Evolutionary conservation across 202 grass and related monocot species (phyloP).

Genomic region (Hordeum pubiflorum): DNA sequence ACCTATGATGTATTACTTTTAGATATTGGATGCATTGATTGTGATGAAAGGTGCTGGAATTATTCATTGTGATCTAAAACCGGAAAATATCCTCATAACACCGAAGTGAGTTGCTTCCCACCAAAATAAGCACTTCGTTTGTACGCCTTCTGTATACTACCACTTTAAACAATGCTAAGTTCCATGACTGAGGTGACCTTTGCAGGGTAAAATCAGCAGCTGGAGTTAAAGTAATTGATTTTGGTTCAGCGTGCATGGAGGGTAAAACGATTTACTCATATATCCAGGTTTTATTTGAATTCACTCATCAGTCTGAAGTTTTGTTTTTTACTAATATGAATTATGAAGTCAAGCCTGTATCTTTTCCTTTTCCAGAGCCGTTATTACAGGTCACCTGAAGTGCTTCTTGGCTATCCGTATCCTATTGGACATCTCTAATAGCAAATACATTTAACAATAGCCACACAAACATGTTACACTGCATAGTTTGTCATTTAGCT

Average conservation of each 20-base stretch:
- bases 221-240: conserved; percentile 99
- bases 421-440: conserved; percentile 37
- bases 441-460: conserved; percentile 9
- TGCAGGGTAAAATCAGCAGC: conserved; percentile 76
- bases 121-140: conserved; percentile 23
- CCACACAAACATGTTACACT: conserved; percentile 14
- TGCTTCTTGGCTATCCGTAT: conserved; percentile 99
- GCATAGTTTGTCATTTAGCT: conserved; percentile 4
- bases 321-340: conserved; percentile 25
- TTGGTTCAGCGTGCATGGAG: conserved; percentile 95
- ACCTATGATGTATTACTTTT: conserved; percentile 21
- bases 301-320: conserved; percentile 19
- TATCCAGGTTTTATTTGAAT: conserved; percentile 73
- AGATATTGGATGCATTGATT: conserved; percentile 94
- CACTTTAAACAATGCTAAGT: conserved; percentile 15
- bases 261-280: conserved; percentile 92
- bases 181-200: conserved; percentile 29
- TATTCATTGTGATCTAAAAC: conserved; percentile 99
- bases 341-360: conserved; percentile 33
- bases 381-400: conserved; percentile 96
- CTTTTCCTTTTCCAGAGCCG: conserved; percentile 85
- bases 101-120: conserved; percentile 49
- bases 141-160: background rate
- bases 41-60: conserved; percentile 96
- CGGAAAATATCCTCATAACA: conserved; percentile 96